Base-by-base conservation (phyloP, 2,329 filamentous ascomycete species). In the Biscogniauxia sp. region DNA sequence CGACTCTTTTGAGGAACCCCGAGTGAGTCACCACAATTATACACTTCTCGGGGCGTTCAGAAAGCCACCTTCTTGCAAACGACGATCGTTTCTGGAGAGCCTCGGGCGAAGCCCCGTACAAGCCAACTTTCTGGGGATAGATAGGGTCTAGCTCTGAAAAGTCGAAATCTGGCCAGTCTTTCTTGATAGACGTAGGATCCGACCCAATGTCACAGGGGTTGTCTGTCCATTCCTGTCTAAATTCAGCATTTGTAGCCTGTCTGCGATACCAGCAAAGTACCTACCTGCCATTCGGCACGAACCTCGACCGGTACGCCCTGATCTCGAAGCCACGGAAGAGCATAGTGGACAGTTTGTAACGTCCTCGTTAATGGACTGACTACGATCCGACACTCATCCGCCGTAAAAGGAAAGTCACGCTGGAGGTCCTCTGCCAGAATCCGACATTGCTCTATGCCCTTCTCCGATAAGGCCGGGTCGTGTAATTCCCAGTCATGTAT, bases 211-310 rank as follows among this genome's bases (percentile, higher is more conserved):
- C 72, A 62, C 72, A 74, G 41, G 71, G 71, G 53, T 72, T 69
- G 51, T 62, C 66, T 4, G 71, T 72, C 8, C 70, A 70, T 66
- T 74, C 72, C 72, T 74, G 32, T 53, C 55, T 53, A 57, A n/a
- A 8, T n/a, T 56, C 59, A 57, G 59, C n/a, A 32, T 37, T 20
- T 41, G 41, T 23, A 7, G 19, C 25, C n/a, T 19, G n/a, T 37
- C 15, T 13, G 19, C 32, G n/a, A 51, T 45, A 53, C 37, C 3
- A 17, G 9, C 32, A 20, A 37, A 11, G 23, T 52, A 61, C 67
- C 20, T 68, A 73, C 72, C 66, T 74, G 72, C 72, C 72, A 74
- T 61, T 74, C 72, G 1, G 72, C 72, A 49, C 71, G 70, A 51
- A 71, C 69, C 45, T 69, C 66, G 5, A 68, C 67, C 19, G 68